Evolutionary conservation across 805 yeast genomes (phyloP).

Genomic region (Candida ponderosae): DNA sequence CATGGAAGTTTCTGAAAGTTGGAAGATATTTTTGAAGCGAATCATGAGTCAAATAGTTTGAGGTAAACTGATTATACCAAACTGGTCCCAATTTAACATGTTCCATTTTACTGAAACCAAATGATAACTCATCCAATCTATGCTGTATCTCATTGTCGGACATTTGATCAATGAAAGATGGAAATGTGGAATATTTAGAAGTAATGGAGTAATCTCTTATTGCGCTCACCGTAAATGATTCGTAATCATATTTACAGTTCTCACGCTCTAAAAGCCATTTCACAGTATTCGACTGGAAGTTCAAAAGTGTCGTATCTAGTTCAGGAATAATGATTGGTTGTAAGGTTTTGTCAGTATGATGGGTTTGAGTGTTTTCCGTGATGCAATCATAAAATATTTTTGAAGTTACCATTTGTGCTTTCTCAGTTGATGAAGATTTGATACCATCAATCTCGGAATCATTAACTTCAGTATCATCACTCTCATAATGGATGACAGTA

Average conservation of each 20-base stretch:
- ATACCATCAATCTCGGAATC: neutral
- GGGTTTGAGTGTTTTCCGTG: slow-evolving; percentile 32
- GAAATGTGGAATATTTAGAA: neutral
- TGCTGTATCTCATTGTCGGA: slow-evolving; percentile 20
- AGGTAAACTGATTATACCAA: slow-evolving; percentile 48
- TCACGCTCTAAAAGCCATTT: slow-evolving; percentile 51
- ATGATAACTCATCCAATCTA: slow-evolving; percentile 34
- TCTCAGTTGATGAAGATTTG: neutral
- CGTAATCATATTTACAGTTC: slow-evolving; percentile 28
- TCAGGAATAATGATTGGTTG: slow-evolving; percentile 28
- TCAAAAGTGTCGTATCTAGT: slow-evolving; percentile 33
- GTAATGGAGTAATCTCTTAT: slow-evolving; percentile 2
- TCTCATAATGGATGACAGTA: too few species aligned
- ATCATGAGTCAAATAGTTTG: slow-evolving; percentile 31
- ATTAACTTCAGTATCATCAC: neutral
- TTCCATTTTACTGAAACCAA: slow-evolving; percentile 40
- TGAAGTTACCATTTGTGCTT: slow-evolving; percentile 15
- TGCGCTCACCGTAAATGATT: slow-evolving; percentile 16
- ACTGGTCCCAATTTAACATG: slow-evolving; percentile 1
- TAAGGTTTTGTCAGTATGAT: slow-evolving; percentile 5
- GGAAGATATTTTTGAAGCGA: slow-evolving; percentile 23
- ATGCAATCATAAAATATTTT: slow-evolving; percentile 42
- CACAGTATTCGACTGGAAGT: slow-evolving; percentile 48
- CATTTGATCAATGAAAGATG: neutral
- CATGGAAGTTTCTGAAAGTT: slow-evolving; percentile 14